A percentile compares a stretch with the other conserved stretches of the same genome.
Conservation (phyloP, 139 green algal species). For the Tetraselmis striata region DNA sequence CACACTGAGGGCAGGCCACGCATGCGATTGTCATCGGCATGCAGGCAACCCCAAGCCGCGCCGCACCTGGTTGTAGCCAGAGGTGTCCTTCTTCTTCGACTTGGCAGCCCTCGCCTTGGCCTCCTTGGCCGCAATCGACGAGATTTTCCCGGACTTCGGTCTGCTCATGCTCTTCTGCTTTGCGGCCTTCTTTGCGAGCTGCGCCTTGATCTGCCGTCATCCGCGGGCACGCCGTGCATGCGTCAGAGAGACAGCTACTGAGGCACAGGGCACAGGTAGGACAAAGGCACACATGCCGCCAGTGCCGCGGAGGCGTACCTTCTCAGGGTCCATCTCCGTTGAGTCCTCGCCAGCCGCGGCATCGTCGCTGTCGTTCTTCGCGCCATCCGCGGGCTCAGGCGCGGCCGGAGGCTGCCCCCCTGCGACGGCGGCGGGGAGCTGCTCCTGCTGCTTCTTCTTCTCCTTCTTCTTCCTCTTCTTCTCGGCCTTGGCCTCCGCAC, state of each 20-base stretch:
- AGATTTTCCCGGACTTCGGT: constrained; percentile 27
- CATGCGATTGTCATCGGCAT: no score
- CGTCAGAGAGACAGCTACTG: no score
- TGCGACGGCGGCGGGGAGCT: constrained; percentile 1
- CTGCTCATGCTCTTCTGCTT: constrained; percentile 35
- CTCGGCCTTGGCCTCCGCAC: constrained; percentile 1
- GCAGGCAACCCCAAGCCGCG: no score
- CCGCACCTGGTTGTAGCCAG: constrained; percentile 35
- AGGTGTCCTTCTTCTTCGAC: constrained; percentile 35
- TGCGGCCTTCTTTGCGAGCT: constrained; percentile 20
- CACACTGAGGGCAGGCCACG: no score
- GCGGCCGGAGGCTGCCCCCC: neutral
- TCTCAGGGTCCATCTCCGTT: constrained; percentile 31
- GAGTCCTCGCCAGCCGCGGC: constrained; percentile 15
- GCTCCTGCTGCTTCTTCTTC: constrained; percentile 45
- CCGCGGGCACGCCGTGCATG: no score
- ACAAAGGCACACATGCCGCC: no score
- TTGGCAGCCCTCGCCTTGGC: constrained; percentile 36
- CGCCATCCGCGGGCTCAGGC: neutral
- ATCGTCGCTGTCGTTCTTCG: constrained; percentile 14
- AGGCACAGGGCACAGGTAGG: no score
- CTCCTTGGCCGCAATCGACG: constrained; percentile 29
- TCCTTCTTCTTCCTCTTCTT: constrained; percentile 32
- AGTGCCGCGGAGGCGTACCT: no score
- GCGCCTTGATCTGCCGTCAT: constrained; percentile 36